Evolutionary conservation across 148 eudicot species (phyloP).

Genomic region (Chenopodium formosanum): DNA sequence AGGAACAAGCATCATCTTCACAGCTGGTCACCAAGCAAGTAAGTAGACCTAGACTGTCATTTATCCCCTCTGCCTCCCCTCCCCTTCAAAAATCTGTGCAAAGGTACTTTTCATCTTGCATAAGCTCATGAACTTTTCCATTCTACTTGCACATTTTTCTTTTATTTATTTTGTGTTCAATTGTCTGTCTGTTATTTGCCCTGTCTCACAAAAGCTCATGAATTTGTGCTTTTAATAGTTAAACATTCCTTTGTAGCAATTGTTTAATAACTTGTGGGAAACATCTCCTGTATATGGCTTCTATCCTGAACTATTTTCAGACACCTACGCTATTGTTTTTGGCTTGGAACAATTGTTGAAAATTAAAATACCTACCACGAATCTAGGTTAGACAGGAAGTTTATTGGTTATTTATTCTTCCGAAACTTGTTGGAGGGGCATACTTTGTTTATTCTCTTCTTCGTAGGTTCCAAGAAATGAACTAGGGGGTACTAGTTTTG

Average conservation of each 20-base stretch:
- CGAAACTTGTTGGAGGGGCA: background rate
- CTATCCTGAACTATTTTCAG: background rate
- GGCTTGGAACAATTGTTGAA: too few species aligned
- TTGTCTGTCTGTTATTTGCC: background rate
- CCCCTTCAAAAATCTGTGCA: background rate
- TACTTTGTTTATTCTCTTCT: too few species aligned
- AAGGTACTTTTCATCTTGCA: background rate
- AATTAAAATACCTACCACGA: too few species aligned
- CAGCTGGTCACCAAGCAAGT: constrained; percentile 17
- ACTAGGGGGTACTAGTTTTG: background rate
- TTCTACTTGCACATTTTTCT: background rate
- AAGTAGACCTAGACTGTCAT: constrained; percentile 13
- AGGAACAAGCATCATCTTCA: background rate
- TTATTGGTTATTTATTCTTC: background rate
- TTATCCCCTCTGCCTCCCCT: background rate
- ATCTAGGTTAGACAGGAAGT: background rate
- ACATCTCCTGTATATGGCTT: background rate
- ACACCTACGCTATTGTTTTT: background rate
- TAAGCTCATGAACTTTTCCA: background rate
- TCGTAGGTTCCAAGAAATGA: background rate
- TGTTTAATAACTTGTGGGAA: background rate
- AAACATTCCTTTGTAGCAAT: background rate
- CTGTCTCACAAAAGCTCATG: background rate
- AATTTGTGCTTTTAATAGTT: background rate
- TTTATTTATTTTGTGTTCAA: background rate